Conservation (phyloP, 352 stramenopile genomes). For the Pythium guiyangense region DNA sequence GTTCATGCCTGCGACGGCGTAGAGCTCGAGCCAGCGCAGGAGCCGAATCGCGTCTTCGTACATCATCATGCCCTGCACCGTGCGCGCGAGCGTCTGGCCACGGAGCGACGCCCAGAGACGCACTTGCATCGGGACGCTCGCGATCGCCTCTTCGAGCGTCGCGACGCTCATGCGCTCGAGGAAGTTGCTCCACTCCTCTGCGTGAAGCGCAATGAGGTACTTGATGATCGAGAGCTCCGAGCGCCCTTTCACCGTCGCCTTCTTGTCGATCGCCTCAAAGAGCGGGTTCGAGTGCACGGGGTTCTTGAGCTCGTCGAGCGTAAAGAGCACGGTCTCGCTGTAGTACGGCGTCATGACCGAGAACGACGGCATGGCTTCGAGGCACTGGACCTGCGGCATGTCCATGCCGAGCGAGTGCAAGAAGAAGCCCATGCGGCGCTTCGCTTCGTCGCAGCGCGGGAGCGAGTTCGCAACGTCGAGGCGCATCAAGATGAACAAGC, state of each 20-base stretch:
- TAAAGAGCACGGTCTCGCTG: constrained; percentile 84
- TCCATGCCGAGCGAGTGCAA: constrained; percentile 82
- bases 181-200: constrained; percentile 88
- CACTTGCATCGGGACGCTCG: constrained; percentile 61
- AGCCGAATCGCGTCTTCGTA: constrained; percentile 87
- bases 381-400: constrained; percentile 66
- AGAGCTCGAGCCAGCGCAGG: constrained; percentile 80
- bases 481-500: constrained; percentile 76
- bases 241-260: constrained; percentile 66
- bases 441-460: constrained; percentile 76
- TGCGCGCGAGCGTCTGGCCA: constrained; percentile 83
- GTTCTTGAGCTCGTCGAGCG: constrained; percentile 82
- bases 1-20: constrained; percentile 51
- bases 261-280: constrained; percentile 71
- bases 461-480: constrained; percentile 65
- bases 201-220: constrained; percentile 85
- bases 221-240: constrained; percentile 84
- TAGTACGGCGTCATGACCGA: constrained; percentile 89
- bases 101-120: constrained; percentile 82
- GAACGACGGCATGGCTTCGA: constrained; percentile 86
- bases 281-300: constrained; percentile 78
- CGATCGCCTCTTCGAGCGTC: constrained; percentile 67
- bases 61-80: constrained; percentile 87
- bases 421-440: constrained; percentile 86
- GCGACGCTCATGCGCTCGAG: constrained; percentile 72